Evolutionary conservation across 352 stramenopile species (phyloP), one percentile per base, ranked within the genome.

Genomic region (Nothophytophthora sp.): DNA sequence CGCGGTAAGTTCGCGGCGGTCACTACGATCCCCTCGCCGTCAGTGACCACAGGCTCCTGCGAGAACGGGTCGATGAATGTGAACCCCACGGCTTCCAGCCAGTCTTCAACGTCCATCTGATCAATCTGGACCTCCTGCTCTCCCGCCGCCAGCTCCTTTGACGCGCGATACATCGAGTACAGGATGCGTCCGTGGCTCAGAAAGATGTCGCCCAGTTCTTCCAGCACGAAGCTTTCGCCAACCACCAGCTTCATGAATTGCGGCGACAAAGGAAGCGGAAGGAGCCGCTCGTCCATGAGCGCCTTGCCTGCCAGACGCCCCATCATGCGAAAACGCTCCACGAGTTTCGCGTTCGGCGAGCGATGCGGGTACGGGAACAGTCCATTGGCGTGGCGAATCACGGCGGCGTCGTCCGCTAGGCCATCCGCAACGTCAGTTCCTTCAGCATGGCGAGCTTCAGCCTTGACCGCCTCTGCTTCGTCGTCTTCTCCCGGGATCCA

Each of bases 211-310:
- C 50, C 50, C 10, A 95, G 32, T 18, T 87, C 68, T n/a, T 83
- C 49, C 18, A 76, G n/a, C 23, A 38, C 50, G 15, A 95, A 55
- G 32, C 51, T 68, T 59, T 92, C 77, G 12, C 81, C 80, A 4
- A 88, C 42, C n/a, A 90, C 80, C 13, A 92, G 62, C 38, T 85
- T 74, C 43, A 93, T 80, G 51, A 95, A 95, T 16, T 93, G 77
- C 8, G 53, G 44, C 24, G 85, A 90, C 16, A 95, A 35, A 4
- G 82, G 82, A 22, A 95, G 54, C 15, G 85, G 82, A 2, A 95
- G 71, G 6, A 95, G 51, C 5, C 80, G 72, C 28, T 86, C 80
- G 47, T 95, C 85, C 81, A 93, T 90, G 41, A 95, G 53, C 18
- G 85, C 82, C 38, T 93, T 95, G 18, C 85, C 85, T 28, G 81